A percentile compares a stretch with the other conserved stretches of the same genome.
Evolutionary conservation across 2,329 filamentous ascomycete genomes (phyloP).

Genomic region (Corinectria fuckeliana): DNA sequence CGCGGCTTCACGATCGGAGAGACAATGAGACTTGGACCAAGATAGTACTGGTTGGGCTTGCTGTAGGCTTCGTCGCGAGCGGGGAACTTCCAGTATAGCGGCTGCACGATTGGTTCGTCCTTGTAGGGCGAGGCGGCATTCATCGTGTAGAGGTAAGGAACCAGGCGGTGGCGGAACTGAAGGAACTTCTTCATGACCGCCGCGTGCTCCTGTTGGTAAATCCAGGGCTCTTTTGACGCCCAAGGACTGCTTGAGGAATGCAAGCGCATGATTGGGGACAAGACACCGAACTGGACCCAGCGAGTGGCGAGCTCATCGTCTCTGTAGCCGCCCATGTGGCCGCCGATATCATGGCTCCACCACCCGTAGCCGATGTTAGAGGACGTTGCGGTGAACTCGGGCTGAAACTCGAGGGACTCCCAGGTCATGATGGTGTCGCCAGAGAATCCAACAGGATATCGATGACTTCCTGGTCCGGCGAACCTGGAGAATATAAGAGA

Average conservation of each 20-base stretch:
- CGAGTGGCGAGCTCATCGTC: conserved; percentile 65
- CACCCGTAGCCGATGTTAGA: conserved; percentile 72
- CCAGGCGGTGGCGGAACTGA: conserved; percentile 61
- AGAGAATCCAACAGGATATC: conserved; percentile 70
- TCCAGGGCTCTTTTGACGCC: conserved; percentile 69
- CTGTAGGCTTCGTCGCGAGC: conserved; percentile 59
- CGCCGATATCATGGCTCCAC: conserved; percentile 75
- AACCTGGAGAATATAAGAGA: conserved; percentile 67
- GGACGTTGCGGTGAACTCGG: conserved; percentile 70
- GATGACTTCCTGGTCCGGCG: conserved; percentile 66
- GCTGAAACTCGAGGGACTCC: conserved; percentile 67
- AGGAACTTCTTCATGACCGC: conserved; percentile 57
- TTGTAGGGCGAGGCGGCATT: conserved; percentile 54
- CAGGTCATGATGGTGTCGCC: conserved; percentile 67
- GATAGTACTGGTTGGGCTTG: conserved; percentile 64
- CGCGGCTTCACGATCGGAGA: conserved; percentile 61
- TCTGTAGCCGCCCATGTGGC: conserved; percentile 61
- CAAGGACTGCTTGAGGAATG: conserved; percentile 65
- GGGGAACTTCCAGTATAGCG: conserved; percentile 68
- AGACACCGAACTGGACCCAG: conserved; percentile 68
- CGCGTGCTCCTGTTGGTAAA: conserved; percentile 54
- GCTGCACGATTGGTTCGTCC: conserved; percentile 61
- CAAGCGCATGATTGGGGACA: conserved; percentile 66
- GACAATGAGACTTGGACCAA: conserved; percentile 63
- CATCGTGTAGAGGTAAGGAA: conserved; percentile 67